Percentiles rank a stretch among this genome's conserved stretches.
phyloP scores from a whole-genome alignment of 148 eudicot species.

The Polygonum maritimum region DNA sequence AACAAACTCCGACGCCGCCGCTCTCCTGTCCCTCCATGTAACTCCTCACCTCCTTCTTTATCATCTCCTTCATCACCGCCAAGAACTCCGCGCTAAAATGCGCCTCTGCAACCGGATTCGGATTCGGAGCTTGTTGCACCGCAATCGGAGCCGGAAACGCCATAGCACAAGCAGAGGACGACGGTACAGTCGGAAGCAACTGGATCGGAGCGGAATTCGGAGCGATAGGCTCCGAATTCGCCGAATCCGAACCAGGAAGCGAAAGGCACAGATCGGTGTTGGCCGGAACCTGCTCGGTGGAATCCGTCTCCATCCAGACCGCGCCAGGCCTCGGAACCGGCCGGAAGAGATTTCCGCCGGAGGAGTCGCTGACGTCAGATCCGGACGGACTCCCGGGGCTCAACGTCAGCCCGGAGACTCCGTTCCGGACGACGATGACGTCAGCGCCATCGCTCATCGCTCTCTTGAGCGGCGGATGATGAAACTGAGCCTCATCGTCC shows the following conservation, averaged over 20 bases:
- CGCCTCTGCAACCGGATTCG: no score
- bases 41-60: conserved; percentile 1
- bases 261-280: conserved; percentile 27
- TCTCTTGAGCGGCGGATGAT: conserved; percentile 12
- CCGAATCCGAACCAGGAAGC: conserved; percentile 33
- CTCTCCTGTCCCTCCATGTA: conserved; percentile 7
- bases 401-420: conserved; percentile 6
- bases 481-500: background rate
- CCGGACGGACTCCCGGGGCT: conserved; percentile 20
- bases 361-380: conserved; percentile 61
- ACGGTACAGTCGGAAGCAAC: background rate
- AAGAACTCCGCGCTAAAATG: conserved; percentile 1
- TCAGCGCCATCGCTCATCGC: conserved; percentile 18
- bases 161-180: background rate
- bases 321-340: conserved; percentile 42
- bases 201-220: background rate
- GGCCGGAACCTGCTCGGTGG: background rate
- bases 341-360: conserved; percentile 36
- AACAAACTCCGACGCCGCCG: background rate
- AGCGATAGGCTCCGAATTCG: conserved; percentile 7
- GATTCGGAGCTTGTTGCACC: background rate
- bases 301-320: conserved; percentile 13
- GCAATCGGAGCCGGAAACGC: background rate
- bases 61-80: conserved; percentile 6
- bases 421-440: background rate